A percentile compares a stretch with the other conserved stretches of the same genome.
Conservation (phyloP, 73 alveolate genomes). For the Tetrahymena thermophila region DNA sequence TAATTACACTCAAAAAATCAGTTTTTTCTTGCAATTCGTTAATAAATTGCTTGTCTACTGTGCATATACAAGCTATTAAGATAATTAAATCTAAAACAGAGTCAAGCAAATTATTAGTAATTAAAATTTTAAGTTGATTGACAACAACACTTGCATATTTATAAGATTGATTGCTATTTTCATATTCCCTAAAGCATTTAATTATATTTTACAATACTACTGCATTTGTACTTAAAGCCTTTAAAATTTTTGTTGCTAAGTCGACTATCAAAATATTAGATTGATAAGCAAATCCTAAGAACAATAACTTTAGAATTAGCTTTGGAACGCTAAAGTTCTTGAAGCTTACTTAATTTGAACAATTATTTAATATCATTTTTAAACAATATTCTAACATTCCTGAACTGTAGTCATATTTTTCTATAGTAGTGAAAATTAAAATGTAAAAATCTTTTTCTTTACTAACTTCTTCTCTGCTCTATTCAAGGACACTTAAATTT, state of each 20-base stretch:
- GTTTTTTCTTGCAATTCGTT: neutral
- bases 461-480: neutral
- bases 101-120: neutral
- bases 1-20: neutral
- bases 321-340: neutral
- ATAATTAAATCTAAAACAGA: neutral
- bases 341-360: neutral
- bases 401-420: neutral
- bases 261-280: neutral
- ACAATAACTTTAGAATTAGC: neutral
- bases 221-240: neutral
- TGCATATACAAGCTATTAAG: neutral
- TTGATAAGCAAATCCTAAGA: neutral
- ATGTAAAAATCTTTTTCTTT: neutral
- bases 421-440: neutral
- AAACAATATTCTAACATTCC: neutral
- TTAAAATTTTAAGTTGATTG: neutral
- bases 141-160: neutral
- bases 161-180: neutral
- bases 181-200: neutral
- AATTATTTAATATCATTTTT: neutral
- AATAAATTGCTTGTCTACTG: neutral
- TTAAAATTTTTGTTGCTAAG: neutral
- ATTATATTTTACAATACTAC: neutral
- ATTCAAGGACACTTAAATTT: neutral